Evolutionary conservation across 305 asterid genomes (phyloP).

Genomic region (Striga hermonthica): DNA sequence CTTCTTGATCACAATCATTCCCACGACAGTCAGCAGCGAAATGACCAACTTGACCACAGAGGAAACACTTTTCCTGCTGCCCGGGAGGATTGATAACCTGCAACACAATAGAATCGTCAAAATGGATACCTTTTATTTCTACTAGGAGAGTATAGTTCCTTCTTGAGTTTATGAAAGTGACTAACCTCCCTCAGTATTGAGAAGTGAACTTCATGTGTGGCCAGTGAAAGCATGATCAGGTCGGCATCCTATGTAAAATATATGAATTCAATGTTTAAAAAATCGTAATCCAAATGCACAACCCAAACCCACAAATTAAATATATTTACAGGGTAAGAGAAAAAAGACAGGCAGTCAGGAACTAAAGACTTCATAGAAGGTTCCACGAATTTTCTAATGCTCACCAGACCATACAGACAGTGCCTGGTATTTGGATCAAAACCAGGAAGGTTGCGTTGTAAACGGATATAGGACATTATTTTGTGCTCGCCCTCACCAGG

Average conservation of each 20-base stretch:
- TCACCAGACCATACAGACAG: constrained; percentile 95
- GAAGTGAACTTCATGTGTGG: constrained; percentile 96
- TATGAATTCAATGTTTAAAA: constrained; percentile 30
- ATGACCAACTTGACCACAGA: constrained; percentile 90
- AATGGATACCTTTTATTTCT: neutral
- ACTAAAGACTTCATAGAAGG: constrained; percentile 20
- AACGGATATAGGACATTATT: constrained; percentile 90
- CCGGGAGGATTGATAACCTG: constrained; percentile 82
- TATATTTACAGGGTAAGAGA: constrained; percentile 24
- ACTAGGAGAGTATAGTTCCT: constrained; percentile 13
- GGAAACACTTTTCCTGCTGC: constrained; percentile 88
- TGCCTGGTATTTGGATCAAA: constrained; percentile 94
- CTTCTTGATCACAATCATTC: constrained; percentile 40
- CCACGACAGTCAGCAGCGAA: constrained; percentile 80
- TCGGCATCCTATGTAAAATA: constrained; percentile 72
- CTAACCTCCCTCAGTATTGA: constrained; percentile 95
- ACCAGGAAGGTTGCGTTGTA: constrained; percentile 91
- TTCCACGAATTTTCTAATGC: constrained; percentile 33
- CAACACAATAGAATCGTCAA: constrained; percentile 22
- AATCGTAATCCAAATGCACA: constrained; percentile 28
- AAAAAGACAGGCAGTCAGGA: constrained; percentile 18
- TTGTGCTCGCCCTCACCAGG: constrained; percentile 99
- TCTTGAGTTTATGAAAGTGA: constrained; percentile 23
- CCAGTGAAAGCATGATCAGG: constrained; percentile 91
- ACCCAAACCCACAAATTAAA: constrained; percentile 26